These are phyloP conservation scores for Zopfia rhizophila DNA, from an alignment of 2,329 filamentous ascomycete genomes.

Conservation along the genomic window DNA sequence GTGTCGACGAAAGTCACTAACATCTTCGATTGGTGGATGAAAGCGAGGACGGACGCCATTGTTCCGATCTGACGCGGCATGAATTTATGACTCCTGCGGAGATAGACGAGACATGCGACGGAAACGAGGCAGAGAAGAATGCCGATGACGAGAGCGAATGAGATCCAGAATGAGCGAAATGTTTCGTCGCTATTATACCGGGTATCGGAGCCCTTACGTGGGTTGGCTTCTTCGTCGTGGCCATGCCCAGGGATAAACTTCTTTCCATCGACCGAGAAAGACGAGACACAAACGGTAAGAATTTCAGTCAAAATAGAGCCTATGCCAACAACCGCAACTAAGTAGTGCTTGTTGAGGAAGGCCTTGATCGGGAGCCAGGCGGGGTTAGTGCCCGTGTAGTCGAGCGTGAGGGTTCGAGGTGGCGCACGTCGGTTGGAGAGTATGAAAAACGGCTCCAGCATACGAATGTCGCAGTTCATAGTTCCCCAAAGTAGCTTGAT, in stretches of 20 bases:
- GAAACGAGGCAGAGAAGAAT: constrained; percentile 74
- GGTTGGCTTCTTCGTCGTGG: constrained; percentile 25
- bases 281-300: constrained; percentile 74
- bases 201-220: constrained; percentile 24
- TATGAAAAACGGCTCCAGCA: constrained; percentile 80
- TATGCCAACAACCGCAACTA: constrained; percentile 75
- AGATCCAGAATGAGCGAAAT: constrained; percentile 71
- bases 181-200: constrained; percentile 55
- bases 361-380: constrained; percentile 71
- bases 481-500: constrained; percentile 76
- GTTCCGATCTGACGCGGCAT: constrained; percentile 81
- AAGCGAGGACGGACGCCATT: constrained; percentile 79
- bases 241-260: constrained; percentile 61
- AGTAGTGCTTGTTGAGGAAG: constrained; percentile 70
- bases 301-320: constrained; percentile 79
- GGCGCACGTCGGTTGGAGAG: constrained; percentile 73
- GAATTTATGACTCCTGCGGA: constrained; percentile 73
- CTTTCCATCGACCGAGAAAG: constrained; percentile 72
- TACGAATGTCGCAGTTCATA: constrained; percentile 74
- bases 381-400: constrained; percentile 78
- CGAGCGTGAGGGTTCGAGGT: constrained; percentile 72
- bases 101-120: constrained; percentile 69
- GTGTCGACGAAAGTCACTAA: constrained; percentile 78
- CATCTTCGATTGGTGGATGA: constrained; percentile 85
- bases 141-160: constrained; percentile 68